phyloP scores from a whole-genome alignment of 2,329 filamentous ascomycete species.

The Lizonia empirigonia region DNA sequence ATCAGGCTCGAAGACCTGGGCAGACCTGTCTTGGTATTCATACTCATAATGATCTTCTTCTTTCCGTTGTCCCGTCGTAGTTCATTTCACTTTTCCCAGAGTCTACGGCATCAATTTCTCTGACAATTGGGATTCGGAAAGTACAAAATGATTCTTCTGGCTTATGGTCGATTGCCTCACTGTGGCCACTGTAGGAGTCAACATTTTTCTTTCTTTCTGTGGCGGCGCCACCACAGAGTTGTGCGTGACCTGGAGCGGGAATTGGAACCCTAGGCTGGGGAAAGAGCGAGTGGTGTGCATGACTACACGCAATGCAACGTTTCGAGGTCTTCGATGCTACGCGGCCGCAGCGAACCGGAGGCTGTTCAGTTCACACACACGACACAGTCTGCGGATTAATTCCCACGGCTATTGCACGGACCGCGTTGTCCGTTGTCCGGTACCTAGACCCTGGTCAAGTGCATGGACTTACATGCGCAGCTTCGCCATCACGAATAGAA shows the following conservation, averaged over 20 bases:
- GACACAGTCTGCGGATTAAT: not conserved
- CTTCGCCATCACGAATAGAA: not conserved
- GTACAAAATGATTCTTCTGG: slow-evolving; percentile 50
- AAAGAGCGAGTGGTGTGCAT: slow-evolving; percentile 11
- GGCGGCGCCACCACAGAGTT: slow-evolving; percentile 47
- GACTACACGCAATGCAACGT: slow-evolving; percentile 16
- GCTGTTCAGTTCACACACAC: not conserved
- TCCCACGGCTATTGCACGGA: no score
- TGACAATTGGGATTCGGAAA: slow-evolving; percentile 50
- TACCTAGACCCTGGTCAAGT: not conserved
- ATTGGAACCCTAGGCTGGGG: slow-evolving; percentile 22
- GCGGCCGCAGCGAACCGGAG: not conserved
- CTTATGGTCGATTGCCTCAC: slow-evolving; percentile 49
- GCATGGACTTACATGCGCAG: no score
- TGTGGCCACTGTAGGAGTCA: slow-evolving; percentile 45
- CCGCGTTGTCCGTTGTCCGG: not conserved
- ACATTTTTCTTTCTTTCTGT: slow-evolving; percentile 51
- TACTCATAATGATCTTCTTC: slow-evolving; percentile 53
- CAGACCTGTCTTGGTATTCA: slow-evolving; percentile 53
- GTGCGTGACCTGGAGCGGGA: slow-evolving; percentile 46
- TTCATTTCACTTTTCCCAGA: slow-evolving; percentile 53
- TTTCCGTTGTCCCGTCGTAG: slow-evolving; percentile 51
- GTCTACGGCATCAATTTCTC: slow-evolving; percentile 53
- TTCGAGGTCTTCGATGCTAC: slow-evolving; percentile 33
- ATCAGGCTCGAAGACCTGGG: slow-evolving; percentile 54